Conservation (phyloP, 495 filamentous ascomycete species). For the Aspergillus affinis region DNA sequence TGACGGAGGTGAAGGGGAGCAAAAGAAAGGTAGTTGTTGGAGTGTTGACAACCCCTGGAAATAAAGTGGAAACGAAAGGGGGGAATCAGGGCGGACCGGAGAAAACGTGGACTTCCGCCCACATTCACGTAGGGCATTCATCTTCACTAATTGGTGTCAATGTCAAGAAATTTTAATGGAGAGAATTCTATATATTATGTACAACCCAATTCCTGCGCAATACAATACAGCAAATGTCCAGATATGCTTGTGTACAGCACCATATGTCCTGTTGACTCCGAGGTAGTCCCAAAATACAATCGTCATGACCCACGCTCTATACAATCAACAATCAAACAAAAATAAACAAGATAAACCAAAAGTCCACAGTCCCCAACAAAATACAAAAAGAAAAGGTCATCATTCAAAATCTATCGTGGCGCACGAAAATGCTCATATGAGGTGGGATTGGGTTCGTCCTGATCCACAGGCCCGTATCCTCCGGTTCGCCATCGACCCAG, state of each 20-base stretch:
- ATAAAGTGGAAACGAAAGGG: neutral
- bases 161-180: neutral
- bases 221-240: neutral
- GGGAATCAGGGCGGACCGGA: too few species aligned
- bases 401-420: slow-evolving; percentile 18
- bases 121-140: too few species aligned
- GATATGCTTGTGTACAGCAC: slow-evolving; percentile 5
- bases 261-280: slow-evolving; percentile 1
- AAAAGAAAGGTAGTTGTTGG: too few species aligned
- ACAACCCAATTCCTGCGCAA: neutral
- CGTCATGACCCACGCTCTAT: neutral
- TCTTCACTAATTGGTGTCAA: too few species aligned
- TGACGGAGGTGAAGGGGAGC: too few species aligned
- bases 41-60: too few species aligned
- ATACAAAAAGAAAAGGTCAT: slow-evolving; percentile 5
- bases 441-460: slow-evolving; percentile 37
- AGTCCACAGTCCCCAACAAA: slow-evolving; percentile 8
- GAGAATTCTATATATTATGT: neutral
- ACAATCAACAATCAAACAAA: slow-evolving; percentile 1
- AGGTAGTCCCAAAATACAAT: neutral
- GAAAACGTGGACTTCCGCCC: too few species aligned
- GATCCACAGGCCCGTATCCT: slow-evolving; percentile 49
- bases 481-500: slow-evolving; percentile 48
- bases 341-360: slow-evolving; percentile 10
- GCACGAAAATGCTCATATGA: slow-evolving; percentile 45